Base-by-base conservation (phyloP, 2,329 filamentous ascomycete species). In the Colletotrichum graminicola region DNA sequence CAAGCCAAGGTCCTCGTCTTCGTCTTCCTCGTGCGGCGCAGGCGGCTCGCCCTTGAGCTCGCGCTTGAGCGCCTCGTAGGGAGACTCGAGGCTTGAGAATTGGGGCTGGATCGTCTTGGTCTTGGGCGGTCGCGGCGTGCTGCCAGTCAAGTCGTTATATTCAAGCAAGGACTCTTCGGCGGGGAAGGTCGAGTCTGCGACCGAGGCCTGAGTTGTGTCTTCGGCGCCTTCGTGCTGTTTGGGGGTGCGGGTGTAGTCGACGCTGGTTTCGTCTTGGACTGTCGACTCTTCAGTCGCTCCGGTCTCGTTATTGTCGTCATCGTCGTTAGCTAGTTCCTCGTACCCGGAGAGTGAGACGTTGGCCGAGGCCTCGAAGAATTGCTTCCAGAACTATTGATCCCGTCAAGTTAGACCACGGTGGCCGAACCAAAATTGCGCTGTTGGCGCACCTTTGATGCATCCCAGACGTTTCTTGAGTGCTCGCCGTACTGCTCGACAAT, bases 311-410 rank as follows among this genome's bases (percentile, higher is more conserved):
- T 92, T 91, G 16, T 32, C 29, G 18, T n/a, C 90, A 2, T 86
- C 84, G 65, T 92, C 91, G 66, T 92, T 91, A 18, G 89, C 89
- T 29, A 91, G 87, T 78, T 97, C 95, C 79, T 97, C 95, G 81
- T 99, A 98, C 36, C 95, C 94, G 0, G 94, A 97, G 14, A 99
- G 88, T 14, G 95, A 97, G 34, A 99, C 95, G 78, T 99, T 98
- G 79, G 96, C 96, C 59, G 95, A 97, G 45, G 96, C 94, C 83
- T 99, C 96, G 82, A 99, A 99, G 85, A 99, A 99, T 85, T 98
- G 95, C 83, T 99, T 99, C 96, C 96, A 99, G 83, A 99, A 99
- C 93, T 97, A 78, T 66, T 36, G 26, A 26, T 34, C 21, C 65
- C 39, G 43, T 47, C 68, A 67, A 73, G 23, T 66, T 21, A 39